Evolutionary conservation across 164 flowering plant genomes (phyloP).

Genomic region (Magnolia sinica): DNA sequence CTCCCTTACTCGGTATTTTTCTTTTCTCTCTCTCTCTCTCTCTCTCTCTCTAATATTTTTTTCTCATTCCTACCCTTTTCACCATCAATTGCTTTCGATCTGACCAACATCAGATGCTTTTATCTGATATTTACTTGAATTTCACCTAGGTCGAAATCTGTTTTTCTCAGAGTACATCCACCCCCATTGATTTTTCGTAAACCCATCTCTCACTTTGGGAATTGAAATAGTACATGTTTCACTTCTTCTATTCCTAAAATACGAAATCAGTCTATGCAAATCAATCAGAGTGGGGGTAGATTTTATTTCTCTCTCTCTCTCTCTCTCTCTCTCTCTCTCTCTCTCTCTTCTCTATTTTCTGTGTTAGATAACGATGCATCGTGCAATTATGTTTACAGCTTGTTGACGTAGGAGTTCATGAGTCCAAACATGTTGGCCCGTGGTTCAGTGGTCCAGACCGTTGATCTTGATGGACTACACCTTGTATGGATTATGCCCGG

Average conservation of each 20-base stretch:
- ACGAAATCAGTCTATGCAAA: background rate
- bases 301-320: no score
- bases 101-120: background rate
- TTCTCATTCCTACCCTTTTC: background rate
- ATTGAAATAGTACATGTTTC: background rate
- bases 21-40: no score
- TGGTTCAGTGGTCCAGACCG: no score
- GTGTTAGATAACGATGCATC: background rate
- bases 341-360: no score
- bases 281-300: background rate
- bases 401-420: background rate
- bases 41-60: background rate
- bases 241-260: no score
- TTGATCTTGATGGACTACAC: no score
- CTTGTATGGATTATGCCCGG: no score
- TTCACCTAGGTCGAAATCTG: background rate
- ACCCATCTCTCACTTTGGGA: background rate
- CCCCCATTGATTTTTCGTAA: background rate
- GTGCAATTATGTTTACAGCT: no score
- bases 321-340: no score
- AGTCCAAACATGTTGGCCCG: no score
- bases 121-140: background rate
- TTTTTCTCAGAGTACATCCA: background rate
- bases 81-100: background rate
- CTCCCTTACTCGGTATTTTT: constrained; percentile 49